Evolutionary conservation across 2,329 filamentous ascomycete species (phyloP), one percentile per base, ranked within the genome.

Genomic region (Scytalidium lignicola): DNA sequence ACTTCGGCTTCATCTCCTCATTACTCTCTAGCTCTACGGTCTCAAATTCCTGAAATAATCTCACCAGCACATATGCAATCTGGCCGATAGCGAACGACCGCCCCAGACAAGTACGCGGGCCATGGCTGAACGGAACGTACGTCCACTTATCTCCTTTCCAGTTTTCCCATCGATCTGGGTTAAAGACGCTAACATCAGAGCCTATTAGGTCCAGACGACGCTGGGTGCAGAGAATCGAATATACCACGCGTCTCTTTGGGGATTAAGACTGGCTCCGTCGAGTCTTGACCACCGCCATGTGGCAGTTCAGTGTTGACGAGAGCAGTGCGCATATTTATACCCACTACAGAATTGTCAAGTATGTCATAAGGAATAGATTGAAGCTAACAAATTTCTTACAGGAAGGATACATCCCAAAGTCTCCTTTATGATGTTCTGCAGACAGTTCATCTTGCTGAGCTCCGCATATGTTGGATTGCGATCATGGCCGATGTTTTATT

Each of bases 291-390:
- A 8, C 63, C 62, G 13, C 62, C 63, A 8, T 41, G 12, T 3
- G 63, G 63, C 4, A 65, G 49, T 7, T 51, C 50, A 5, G 57
- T 60, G 39, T 79, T 75, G 42, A 63, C 62, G 12, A 67, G 61
- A 3, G 76, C 74, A 22, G 62, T 55, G 44, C 78, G 74, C 13
- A 65, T 64, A 61, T 81, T 81, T 32, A 68, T 37, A 17, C 47
- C 47, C 37, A 49, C 29, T 41, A 37, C 6, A 4, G 23, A 37
- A 15, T 13, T n/a, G 26, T 28, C 26, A 28, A 13, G 13, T 28
- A 28, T 28, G 26, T 7, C 32, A 17, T 37, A 37, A 15, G 32
- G 32, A 37, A 9, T 26, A 26, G 10, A 6, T 10, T n/a, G n/a
- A n/a, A n/a, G n/a, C n/a, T n/a, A n/a, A n/a, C n/a, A n/a, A n/a